Conservation (phyloP, 2,329 filamentous ascomycete species). For the Aspergillus versicolor region DNA sequence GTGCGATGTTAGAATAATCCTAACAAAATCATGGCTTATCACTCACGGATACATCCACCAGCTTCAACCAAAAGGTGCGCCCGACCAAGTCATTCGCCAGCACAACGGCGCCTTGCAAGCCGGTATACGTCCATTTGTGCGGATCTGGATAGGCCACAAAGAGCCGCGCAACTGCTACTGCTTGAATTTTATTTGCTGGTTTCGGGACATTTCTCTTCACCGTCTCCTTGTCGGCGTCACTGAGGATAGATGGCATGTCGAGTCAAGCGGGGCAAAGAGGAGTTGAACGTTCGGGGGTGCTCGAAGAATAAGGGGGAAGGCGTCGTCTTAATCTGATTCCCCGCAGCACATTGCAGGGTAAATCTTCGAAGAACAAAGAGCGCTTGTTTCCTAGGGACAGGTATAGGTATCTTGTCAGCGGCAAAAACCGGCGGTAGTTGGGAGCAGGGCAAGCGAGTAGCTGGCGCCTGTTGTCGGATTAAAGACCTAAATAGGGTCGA, state of each 20-base stretch:
- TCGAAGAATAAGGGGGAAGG: neutral
- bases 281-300: conserved; percentile 5
- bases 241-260: conserved; percentile 66
- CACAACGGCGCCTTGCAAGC: conserved; percentile 85
- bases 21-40: neutral
- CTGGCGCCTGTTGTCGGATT: neutral
- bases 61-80: conserved; percentile 94
- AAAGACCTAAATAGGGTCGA: neutral
- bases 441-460: neutral
- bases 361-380: conserved; percentile 1
- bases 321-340: conserved; percentile 8
- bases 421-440: conserved; percentile 3
- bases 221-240: conserved; percentile 91
- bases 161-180: conserved; percentile 87
- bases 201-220: conserved; percentile 95
- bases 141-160: conserved; percentile 89
- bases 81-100: conserved; percentile 92
- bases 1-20: conserved; percentile 12
- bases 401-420: conserved; percentile 10
- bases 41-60: conserved; percentile 92
- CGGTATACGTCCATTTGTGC: conserved; percentile 89
- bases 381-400: conserved; percentile 16
- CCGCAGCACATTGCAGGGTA: conserved; percentile 20
- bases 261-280: conserved; percentile 13
- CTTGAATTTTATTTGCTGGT: conserved; percentile 94